These are phyloP conservation scores for Teratosphaeria zuluensis DNA, from an alignment of 2,329 filamentous ascomycete genomes.

Conservation along the genomic window DNA sequence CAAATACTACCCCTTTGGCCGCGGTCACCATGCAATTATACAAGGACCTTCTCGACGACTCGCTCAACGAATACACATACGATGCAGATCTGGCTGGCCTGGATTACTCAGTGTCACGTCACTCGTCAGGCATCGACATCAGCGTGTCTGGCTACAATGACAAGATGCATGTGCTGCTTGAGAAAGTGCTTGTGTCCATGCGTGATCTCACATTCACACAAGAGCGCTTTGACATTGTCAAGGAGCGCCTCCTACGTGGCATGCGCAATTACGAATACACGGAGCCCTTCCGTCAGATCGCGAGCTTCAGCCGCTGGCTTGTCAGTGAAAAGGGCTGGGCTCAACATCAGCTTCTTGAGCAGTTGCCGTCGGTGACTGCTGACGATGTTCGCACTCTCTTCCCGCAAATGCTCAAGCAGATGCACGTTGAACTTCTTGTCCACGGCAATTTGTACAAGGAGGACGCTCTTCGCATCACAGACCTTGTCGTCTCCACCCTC, in stretches of 20 bases:
- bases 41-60: conserved; percentile 77
- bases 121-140: conserved; percentile 64
- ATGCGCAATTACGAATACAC: conserved; percentile 82
- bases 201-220: conserved; percentile 72
- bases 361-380: conserved; percentile 63
- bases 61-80: conserved; percentile 86
- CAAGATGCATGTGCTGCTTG: conserved; percentile 80
- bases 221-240: conserved; percentile 86
- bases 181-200: conserved; percentile 79
- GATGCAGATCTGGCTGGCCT: conserved; percentile 89
- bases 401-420: conserved; percentile 68
- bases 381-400: conserved; percentile 69
- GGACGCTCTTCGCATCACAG: conserved; percentile 75
- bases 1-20: conserved; percentile 69
- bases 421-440: conserved; percentile 77
- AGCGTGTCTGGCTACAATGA: conserved; percentile 89
- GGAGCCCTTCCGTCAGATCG: conserved; percentile 81
- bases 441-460: conserved; percentile 85
- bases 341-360: conserved; percentile 68
- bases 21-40: conserved; percentile 70
- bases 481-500: conserved; percentile 69
- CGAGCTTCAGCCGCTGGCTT: conserved; percentile 72
- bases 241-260: conserved; percentile 66
- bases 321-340: conserved; percentile 67
- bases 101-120: conserved; percentile 67